These are phyloP conservation scores for Fusarium chuoi DNA, from an alignment of 2,329 filamentous ascomycete species.

Conservation along the genomic window DNA sequence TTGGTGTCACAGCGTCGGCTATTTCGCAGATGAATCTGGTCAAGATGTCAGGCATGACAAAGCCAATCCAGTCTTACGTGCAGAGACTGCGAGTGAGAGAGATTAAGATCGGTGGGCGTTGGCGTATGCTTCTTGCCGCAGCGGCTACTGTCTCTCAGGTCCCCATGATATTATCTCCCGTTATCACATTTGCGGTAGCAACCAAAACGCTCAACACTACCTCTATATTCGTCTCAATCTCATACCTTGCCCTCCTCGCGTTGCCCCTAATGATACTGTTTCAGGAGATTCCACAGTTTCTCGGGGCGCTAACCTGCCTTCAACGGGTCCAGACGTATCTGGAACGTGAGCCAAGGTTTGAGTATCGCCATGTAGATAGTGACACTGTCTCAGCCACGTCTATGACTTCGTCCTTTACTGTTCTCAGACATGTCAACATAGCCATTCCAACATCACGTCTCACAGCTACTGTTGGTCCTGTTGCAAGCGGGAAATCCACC, in stretches of 20 bases:
- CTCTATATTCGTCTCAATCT: slow-evolving; percentile 36
- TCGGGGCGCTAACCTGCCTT: neutral
- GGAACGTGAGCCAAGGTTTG: neutral
- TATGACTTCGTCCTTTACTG: neutral
- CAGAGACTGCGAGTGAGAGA: slow-evolving; percentile 43
- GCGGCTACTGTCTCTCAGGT: slow-evolving; percentile 46
- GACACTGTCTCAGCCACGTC: fast-evolving
- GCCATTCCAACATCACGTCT: slow-evolving; percentile 30
- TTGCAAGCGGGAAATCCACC: slow-evolving; percentile 50
- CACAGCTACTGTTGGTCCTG: slow-evolving; percentile 50
- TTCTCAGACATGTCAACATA: slow-evolving; percentile 24
- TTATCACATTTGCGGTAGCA: slow-evolving; percentile 48
- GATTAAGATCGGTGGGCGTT: slow-evolving; percentile 40
- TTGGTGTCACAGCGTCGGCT: slow-evolving; percentile 44
- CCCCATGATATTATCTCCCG: slow-evolving; percentile 46
- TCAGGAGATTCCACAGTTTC: neutral
- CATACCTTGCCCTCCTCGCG: neutral
- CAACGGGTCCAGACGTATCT: neutral
- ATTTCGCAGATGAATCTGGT: slow-evolving; percentile 47
- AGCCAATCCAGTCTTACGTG: slow-evolving; percentile 42
- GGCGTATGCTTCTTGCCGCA: slow-evolving; percentile 37
- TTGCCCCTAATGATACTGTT: neutral
- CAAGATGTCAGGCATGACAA: slow-evolving; percentile 46
- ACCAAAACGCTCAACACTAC: slow-evolving; percentile 46
- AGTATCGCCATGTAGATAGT: neutral